These are phyloP conservation scores for Candida frijolesensis DNA, from an alignment of 1,139 yeast genomes.

Conservation along the genomic window DNA sequence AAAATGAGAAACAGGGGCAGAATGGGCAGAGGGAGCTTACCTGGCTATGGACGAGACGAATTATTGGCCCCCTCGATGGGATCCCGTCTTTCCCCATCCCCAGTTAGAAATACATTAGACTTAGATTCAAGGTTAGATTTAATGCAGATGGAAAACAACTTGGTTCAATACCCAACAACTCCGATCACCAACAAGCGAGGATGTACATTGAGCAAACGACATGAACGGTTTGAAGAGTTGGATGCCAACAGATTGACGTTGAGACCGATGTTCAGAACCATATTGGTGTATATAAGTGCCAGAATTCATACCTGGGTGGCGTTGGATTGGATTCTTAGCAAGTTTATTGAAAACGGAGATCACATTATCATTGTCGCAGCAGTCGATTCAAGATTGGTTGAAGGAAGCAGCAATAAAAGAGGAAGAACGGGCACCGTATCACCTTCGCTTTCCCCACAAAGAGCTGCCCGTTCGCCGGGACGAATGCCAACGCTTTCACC, in stretches of 20 bases:
- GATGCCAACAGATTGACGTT: conserved; percentile 32
- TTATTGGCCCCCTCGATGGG: background rate
- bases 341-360: conserved; percentile 62
- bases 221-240: conserved; percentile 42
- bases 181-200: conserved; percentile 56
- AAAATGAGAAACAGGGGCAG: conserved; percentile 6
- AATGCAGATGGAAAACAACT: conserved; percentile 8
- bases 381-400: conserved; percentile 20
- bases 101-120: conserved; percentile 5
- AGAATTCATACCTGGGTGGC: conserved; percentile 81
- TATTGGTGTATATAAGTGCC: conserved; percentile 68
- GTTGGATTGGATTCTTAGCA: conserved; percentile 63
- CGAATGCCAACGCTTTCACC: conserved; percentile 1
- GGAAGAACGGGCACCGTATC: conserved; percentile 14
- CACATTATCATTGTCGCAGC: conserved; percentile 59
- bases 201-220: conserved; percentile 51
- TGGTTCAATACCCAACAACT: conserved; percentile 46
- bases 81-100: conserved; percentile 3
- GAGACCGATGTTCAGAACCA: conserved; percentile 51
- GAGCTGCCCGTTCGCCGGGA: background rate
- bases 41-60: conserved; percentile 1
- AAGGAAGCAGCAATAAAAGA: conserved; percentile 4
- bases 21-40: background rate
- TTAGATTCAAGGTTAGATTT: conserved; percentile 22
- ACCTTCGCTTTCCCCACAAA: conserved; percentile 16